Conservation (phyloP, 2,329 filamentous ascomycete species). For the Hypocreales sp. region DNA sequence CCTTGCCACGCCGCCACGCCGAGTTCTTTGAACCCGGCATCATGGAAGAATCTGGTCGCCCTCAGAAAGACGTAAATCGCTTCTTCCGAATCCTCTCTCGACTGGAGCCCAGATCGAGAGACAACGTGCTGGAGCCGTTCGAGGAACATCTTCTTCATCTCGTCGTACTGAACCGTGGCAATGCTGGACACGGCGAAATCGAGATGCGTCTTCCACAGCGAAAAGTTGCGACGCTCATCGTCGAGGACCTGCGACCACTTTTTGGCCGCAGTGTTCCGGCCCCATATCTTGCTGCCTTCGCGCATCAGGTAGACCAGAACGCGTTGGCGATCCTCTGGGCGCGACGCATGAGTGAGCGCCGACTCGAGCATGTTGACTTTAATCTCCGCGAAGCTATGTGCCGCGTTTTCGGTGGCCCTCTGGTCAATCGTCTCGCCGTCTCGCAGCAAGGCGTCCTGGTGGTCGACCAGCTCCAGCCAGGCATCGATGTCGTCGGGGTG, state of each 20-base stretch:
- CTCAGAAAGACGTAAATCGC: slow-evolving; percentile 57
- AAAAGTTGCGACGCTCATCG: slow-evolving; percentile 22
- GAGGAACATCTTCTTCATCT: slow-evolving; percentile 42
- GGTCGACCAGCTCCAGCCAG: slow-evolving; percentile 66
- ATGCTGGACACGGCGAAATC: slow-evolving; percentile 59
- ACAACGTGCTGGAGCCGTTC: slow-evolving; percentile 25
- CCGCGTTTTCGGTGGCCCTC: slow-evolving; percentile 41
- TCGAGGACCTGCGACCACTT: slow-evolving; percentile 45
- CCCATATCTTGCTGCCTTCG: slow-evolving; percentile 64
- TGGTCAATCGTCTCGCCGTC: slow-evolving; percentile 27
- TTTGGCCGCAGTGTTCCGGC: slow-evolving; percentile 37
- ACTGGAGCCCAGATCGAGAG: slow-evolving; percentile 2
- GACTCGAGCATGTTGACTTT: slow-evolving; percentile 69
- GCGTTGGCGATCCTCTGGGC: slow-evolving; percentile 32
- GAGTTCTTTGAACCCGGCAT: slow-evolving; percentile 65
- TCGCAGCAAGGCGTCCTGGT: slow-evolving; percentile 56
- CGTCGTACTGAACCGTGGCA: slow-evolving; percentile 50
- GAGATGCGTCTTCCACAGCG: slow-evolving; percentile 59
- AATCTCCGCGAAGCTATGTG: slow-evolving; percentile 57
- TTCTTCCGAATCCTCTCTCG: slow-evolving; percentile 10
- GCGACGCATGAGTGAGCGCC: slow-evolving; percentile 44
- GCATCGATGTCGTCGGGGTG: slow-evolving; percentile 50
- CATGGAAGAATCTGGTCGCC: slow-evolving; percentile 55
- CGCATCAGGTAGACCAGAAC: slow-evolving; percentile 56
- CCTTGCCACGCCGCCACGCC: slow-evolving; percentile 75